These are phyloP conservation scores for Hortaea werneckii DNA, from an alignment of 2,329 filamentous ascomycete species.

Conservation along the genomic window DNA sequence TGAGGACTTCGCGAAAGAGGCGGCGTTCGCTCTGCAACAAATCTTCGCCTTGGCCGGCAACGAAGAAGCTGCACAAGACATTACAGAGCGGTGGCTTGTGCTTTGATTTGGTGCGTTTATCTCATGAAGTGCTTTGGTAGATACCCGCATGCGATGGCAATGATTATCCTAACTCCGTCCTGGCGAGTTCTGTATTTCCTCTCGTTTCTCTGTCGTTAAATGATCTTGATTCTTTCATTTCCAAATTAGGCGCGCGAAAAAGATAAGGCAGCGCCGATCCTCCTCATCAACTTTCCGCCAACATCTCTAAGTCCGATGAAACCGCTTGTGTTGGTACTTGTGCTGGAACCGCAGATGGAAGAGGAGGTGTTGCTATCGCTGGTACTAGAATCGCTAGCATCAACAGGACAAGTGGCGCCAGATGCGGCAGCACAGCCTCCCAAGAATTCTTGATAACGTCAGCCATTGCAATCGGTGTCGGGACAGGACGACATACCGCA, in stretches of 20 bases:
- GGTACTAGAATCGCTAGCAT: background rate
- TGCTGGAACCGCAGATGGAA: background rate
- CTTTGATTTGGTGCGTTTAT: slow-evolving; percentile 19
- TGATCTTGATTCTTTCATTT: background rate
- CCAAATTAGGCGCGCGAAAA: background rate
- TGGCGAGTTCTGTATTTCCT: background rate
- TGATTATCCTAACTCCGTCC: too few species aligned
- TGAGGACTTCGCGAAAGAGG: slow-evolving; percentile 57
- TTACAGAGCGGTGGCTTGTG: slow-evolving; percentile 50
- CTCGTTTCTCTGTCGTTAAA: background rate
- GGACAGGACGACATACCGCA: background rate
- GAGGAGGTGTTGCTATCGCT: background rate
- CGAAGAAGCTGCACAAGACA: slow-evolving; percentile 45
- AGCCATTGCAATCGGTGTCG: background rate
- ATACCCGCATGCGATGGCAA: background rate
- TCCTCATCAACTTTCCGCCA: background rate
- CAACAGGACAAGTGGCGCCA: background rate
- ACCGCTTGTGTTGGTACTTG: background rate
- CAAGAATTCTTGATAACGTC: background rate
- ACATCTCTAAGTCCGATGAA: background rate
- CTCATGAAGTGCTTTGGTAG: background rate
- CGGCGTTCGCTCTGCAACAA: slow-evolving; percentile 63
- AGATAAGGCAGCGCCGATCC: background rate
- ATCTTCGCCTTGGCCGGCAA: slow-evolving; percentile 59
- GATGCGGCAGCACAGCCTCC: background rate